Conservation (phyloP, 129 eudicot species). For the Flaveria bidentis region DNA sequence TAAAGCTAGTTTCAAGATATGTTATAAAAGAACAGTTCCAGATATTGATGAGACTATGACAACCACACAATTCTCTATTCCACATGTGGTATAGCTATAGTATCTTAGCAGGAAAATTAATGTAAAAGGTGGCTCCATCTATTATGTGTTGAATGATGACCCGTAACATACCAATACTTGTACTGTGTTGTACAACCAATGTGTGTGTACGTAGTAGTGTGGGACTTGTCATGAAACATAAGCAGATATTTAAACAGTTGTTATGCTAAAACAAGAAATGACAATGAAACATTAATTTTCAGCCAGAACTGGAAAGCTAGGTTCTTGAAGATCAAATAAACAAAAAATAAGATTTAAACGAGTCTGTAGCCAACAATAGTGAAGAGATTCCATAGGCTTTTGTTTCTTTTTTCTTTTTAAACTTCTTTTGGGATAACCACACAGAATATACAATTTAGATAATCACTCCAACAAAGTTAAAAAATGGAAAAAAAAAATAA, state of each 20-base stretch:
- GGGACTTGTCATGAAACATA: slow-evolving; percentile 35
- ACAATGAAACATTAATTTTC: slow-evolving; percentile 15
- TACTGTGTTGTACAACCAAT: slow-evolving; percentile 34
- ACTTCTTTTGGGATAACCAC: background rate
- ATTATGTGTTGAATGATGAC: slow-evolving; percentile 23
- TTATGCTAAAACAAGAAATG: slow-evolving; percentile 37
- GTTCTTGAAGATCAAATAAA: background rate
- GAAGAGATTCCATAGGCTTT: background rate
- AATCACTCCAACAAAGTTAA: too few species aligned
- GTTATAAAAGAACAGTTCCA: slow-evolving; percentile 17
- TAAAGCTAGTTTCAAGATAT: slow-evolving; percentile 20
- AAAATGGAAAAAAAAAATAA: too few species aligned
- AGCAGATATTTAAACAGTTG: slow-evolving; percentile 32
- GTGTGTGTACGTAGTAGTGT: slow-evolving; percentile 21
- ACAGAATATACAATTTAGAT: background rate
- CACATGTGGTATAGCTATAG: slow-evolving; percentile 41
- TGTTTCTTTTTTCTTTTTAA: too few species aligned
- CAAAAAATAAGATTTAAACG: background rate
- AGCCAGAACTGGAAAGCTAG: slow-evolving; percentile 28
- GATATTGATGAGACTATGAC: slow-evolving; percentile 9
- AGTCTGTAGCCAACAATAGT: background rate
- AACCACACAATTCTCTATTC: slow-evolving; percentile 38
- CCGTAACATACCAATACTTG: slow-evolving; percentile 32
- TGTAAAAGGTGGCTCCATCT: slow-evolving; percentile 22
- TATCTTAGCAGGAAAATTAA: slow-evolving; percentile 35